These are phyloP conservation scores for Podaxis sp. DNA, from an alignment of 768 basidiomycete species.

Conservation along the genomic window DNA sequence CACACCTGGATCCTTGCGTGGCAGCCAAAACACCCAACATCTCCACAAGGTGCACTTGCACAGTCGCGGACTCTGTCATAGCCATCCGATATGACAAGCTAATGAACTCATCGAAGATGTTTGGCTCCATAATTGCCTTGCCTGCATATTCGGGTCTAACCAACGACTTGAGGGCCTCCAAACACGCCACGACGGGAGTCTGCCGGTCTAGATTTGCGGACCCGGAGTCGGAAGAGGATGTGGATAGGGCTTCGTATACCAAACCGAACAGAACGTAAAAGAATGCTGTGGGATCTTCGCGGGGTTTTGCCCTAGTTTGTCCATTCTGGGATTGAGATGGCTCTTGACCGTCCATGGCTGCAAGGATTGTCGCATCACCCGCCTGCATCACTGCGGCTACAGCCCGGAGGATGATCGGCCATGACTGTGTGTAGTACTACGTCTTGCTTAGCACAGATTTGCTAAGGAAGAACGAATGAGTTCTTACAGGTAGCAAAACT, in stretches of 20 bases:
- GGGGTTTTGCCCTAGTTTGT: slow-evolving; percentile 30
- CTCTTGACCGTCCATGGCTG: slow-evolving; percentile 82
- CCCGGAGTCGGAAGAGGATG: slow-evolving; percentile 61
- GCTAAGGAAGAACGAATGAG: background rate
- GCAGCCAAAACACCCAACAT: slow-evolving; percentile 61
- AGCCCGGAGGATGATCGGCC: slow-evolving; percentile 83
- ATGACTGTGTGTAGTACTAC: slow-evolving; percentile 86
- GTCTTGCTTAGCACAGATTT: slow-evolving; percentile 6
- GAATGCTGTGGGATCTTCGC: slow-evolving; percentile 67
- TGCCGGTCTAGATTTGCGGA: slow-evolving; percentile 40
- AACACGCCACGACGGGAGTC: slow-evolving; percentile 55
- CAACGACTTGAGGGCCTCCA: slow-evolving; percentile 79
- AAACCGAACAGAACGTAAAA: slow-evolving; percentile 93
- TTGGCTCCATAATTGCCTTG: slow-evolving; percentile 73
- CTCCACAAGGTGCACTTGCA: slow-evolving; percentile 74
- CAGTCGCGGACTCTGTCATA: slow-evolving; percentile 75
- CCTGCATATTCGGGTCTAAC: slow-evolving; percentile 82
- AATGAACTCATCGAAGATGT: slow-evolving; percentile 88
- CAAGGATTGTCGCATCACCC: slow-evolving; percentile 64
- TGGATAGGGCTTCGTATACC: slow-evolving; percentile 84
- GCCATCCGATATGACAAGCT: slow-evolving; percentile 88
- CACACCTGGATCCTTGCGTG: slow-evolving; percentile 32
- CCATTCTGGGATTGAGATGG: slow-evolving; percentile 21
- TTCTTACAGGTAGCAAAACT: slow-evolving; percentile 81
- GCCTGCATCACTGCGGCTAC: slow-evolving; percentile 77